phyloP scores from a whole-genome alignment of 345 rosid species.

The Punica granatum region DNA sequence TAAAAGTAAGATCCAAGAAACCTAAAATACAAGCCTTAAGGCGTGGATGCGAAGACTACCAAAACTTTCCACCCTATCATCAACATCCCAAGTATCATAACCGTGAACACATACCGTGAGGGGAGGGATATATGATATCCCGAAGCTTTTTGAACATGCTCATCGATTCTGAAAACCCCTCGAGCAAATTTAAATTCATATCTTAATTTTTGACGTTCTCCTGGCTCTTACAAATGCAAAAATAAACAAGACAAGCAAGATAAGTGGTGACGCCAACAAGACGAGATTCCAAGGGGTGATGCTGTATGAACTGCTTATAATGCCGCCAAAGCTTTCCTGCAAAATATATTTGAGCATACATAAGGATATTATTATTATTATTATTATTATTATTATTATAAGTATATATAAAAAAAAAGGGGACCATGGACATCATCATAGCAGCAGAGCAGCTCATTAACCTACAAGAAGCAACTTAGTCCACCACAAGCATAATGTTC shows the following conservation, averaged over 20 bases:
- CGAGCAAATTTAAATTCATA: conserved; percentile 20
- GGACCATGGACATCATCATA: too few relatives aligned
- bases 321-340: conserved; percentile 37
- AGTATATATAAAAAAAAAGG: not conserved
- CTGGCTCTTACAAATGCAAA: conserved; percentile 56
- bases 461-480: not conserved
- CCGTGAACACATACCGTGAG: not conserved
- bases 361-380: too few relatives aligned
- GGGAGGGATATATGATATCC: too few relatives aligned
- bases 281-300: conserved; percentile 31
- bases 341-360: conserved; percentile 6
- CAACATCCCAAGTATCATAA: too few relatives aligned
- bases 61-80: not conserved
- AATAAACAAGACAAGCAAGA: conserved; percentile 27
- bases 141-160: too few relatives aligned
- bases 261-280: conserved; percentile 25
- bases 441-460: not conserved
- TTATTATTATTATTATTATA: too few relatives aligned
- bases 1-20: too few relatives aligned
- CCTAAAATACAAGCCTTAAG: too few relatives aligned
- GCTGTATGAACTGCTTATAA: conserved; percentile 25
- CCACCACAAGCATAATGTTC: not conserved
- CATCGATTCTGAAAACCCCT: not conserved
- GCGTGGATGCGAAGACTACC: not conserved
- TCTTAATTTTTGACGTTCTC: conserved; percentile 65